These are phyloP conservation scores for Magnusiomyces paraingens DNA, from an alignment of 1,139 yeast genomes.

Conservation along the genomic window DNA sequence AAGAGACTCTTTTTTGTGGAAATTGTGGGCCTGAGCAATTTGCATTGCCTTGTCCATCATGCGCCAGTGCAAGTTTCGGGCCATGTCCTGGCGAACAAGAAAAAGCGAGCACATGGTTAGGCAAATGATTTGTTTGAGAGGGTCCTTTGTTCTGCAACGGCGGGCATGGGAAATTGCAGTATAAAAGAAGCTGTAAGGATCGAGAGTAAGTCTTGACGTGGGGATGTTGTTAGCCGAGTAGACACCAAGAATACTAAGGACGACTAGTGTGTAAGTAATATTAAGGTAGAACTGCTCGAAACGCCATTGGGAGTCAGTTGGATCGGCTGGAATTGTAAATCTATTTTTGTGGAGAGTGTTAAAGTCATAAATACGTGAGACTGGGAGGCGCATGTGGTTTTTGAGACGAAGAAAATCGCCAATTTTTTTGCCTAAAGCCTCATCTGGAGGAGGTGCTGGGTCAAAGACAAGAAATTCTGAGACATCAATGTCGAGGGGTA, in stretches of 20 bases:
- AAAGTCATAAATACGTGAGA: neutral
- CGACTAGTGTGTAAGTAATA: neutral
- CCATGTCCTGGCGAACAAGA: slow-evolving; percentile 4
- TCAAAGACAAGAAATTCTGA: neutral
- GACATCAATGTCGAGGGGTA: slow-evolving; percentile 4
- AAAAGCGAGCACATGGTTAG: neutral
- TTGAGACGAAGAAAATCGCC: neutral
- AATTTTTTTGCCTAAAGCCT: neutral
- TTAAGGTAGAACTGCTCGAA: neutral
- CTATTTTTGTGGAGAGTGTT: neutral
- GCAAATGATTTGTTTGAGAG: neutral
- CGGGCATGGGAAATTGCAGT: slow-evolving; percentile 2
- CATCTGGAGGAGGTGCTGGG: neutral
- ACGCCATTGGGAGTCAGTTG: neutral
- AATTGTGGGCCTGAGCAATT: neutral
- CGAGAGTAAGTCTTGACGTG: neutral
- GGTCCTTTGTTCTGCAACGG: neutral
- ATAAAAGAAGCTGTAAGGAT: slow-evolving; percentile 2
- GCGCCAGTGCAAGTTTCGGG: neutral
- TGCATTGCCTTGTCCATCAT: slow-evolving; percentile 6
- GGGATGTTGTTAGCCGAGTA: neutral
- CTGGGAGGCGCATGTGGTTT: slow-evolving; percentile 2
- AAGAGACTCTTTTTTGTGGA: neutral
- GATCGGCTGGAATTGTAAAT: neutral
- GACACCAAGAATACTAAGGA: slow-evolving; percentile 1